Percentiles rank a stretch among this genome's conserved stretches.
Conservation (phyloP, 345 rosid species). For the Eucalyptus erythrocorys region DNA sequence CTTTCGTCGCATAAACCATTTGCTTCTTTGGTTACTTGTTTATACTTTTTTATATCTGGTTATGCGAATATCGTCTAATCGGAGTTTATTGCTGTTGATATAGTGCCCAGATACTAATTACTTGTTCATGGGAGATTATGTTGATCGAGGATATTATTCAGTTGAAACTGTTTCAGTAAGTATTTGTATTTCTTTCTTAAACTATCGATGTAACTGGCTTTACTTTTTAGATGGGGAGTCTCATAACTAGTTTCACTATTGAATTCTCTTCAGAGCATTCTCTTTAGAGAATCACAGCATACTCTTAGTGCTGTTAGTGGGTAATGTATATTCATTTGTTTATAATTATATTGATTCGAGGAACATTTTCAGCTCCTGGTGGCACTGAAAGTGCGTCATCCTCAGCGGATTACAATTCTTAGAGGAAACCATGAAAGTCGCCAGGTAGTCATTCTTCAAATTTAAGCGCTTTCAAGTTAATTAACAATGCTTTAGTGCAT, state of each 20-base stretch:
- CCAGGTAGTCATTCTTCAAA: slow-evolving; percentile 38
- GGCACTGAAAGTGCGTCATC: slow-evolving; percentile 78
- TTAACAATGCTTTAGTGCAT: not conserved
- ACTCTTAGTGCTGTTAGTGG: not conserved
- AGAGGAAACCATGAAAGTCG: slow-evolving; percentile 99
- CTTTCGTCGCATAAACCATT: not conserved
- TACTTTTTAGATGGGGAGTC: not conserved
- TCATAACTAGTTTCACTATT: not conserved
- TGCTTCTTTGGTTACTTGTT: not conserved
- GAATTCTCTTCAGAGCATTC: not conserved
- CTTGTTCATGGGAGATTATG: slow-evolving; percentile 97
- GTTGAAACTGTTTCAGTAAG: slow-evolving; percentile 95
- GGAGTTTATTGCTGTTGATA: not conserved
- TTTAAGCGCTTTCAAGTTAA: not conserved
- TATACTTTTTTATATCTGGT: not conserved
- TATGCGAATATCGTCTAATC: not conserved
- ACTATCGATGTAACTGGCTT: not conserved
- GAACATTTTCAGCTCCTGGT: slow-evolving; percentile 55
- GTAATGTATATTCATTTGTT: not conserved
- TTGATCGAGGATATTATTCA: slow-evolving; percentile 94
- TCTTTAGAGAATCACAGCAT: not conserved
- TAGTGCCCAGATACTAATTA: slow-evolving; percentile 98
- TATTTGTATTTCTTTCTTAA: not conserved
- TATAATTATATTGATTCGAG: not conserved
- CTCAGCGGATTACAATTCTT: slow-evolving; percentile 86